Conservation (phyloP, 2,329 filamentous ascomycete species). For the Fragosphaeria purpurea region DNA sequence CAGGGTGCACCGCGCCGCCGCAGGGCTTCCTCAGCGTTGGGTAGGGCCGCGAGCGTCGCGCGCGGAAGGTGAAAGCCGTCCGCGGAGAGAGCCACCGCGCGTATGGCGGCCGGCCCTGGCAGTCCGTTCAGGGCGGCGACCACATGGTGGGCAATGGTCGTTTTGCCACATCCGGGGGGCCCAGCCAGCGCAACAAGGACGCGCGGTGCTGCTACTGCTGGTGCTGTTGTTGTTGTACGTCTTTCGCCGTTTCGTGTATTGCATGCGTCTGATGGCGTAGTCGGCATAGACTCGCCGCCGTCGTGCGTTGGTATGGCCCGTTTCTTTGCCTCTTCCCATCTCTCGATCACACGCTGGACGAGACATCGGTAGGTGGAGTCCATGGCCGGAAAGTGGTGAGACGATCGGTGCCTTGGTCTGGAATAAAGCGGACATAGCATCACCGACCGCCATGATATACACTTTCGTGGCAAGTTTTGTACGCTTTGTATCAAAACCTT, state of each 20-base stretch:
- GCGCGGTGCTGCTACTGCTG: neutral
- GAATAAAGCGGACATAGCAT: too few species aligned
- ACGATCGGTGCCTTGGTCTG: too few species aligned
- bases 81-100: slow-evolving; percentile 15
- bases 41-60: slow-evolving; percentile 17
- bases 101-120: slow-evolving; percentile 4
- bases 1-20: slow-evolving; percentile 23
- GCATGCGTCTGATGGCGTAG: too few species aligned
- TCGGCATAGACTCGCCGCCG: neutral
- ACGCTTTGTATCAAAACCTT: too few species aligned
- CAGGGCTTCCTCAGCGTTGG: slow-evolving; percentile 21
- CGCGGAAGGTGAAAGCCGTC: slow-evolving; percentile 22
- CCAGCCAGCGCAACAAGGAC: slow-evolving; percentile 16
- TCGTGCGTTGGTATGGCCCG: neutral
- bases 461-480: too few species aligned
- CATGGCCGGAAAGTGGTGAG: slow-evolving; percentile 10
- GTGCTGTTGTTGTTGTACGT: too few species aligned
- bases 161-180: slow-evolving; percentile 17
- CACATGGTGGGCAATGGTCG: slow-evolving; percentile 15
- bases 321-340: slow-evolving; percentile 15
- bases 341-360: slow-evolving; percentile 12
- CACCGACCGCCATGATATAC: too few species aligned
- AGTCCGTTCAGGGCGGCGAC: slow-evolving; percentile 5
- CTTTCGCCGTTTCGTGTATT: too few species aligned
- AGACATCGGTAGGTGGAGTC: slow-evolving; percentile 17